Percentiles rank a stretch among this genome's conserved stretches.
These are phyloP conservation scores for Aspergillus flavus DNA, from an alignment of 2,329 filamentous ascomycete species.

Conservation along the genomic window DNA sequence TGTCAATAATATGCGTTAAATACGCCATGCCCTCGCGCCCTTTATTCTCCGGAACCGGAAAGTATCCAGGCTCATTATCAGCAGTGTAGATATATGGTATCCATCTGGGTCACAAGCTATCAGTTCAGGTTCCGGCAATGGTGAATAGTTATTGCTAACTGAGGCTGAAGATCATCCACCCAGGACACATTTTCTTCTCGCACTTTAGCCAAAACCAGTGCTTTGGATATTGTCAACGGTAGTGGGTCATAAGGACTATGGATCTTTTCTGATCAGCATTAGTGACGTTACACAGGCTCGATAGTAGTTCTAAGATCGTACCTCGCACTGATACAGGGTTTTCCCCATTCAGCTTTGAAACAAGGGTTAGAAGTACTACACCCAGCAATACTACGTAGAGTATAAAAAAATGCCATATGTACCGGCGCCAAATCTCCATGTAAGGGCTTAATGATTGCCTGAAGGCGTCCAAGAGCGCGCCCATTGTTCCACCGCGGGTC, in stretches of 20 bases:
- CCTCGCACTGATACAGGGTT: not conserved
- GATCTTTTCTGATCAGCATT: not conserved
- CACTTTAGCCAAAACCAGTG: constrained; percentile 11
- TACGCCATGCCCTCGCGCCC: constrained; percentile 65
- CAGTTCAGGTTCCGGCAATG: not conserved
- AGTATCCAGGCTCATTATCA: constrained; percentile 19
- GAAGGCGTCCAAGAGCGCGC: not conserved
- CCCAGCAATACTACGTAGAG: not conserved
- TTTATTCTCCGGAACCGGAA: constrained; percentile 31
- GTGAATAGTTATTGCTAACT: constrained; percentile 3
- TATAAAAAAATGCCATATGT: not conserved
- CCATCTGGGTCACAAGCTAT: constrained; percentile 1
- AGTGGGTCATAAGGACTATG: not conserved
- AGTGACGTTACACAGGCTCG: not conserved
- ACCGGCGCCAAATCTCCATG: not conserved
- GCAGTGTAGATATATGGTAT: constrained; percentile 25
- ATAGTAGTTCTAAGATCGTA: not conserved
- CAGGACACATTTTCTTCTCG: constrained; percentile 10
- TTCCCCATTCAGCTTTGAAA: not conserved
- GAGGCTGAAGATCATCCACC: constrained; percentile 6
- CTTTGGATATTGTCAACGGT: not conserved
- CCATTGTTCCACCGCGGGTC: not conserved
- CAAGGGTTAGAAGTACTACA: not conserved
- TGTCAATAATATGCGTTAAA: constrained; percentile 62
- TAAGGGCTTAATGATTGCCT: not conserved